Evolutionary conservation across 305 asterid genomes (phyloP), one percentile per base, ranked within the genome.

Genomic region (Rubia balearica): DNA sequence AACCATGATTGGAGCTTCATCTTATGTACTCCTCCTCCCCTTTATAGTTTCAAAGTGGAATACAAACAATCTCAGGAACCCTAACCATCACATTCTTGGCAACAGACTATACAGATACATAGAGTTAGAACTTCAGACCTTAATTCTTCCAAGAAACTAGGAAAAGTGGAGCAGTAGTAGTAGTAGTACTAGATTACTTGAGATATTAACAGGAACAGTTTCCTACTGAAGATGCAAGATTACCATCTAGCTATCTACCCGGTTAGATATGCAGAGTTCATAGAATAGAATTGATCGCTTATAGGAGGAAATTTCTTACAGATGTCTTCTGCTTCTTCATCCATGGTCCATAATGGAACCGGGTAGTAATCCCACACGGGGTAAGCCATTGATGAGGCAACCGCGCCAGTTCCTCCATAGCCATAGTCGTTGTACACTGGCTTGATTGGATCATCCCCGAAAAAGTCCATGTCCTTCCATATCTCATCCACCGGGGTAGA

Each of bases 401-500:
- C 62, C 8, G 62, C 62, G 19, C 62, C 62, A 27, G 62, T 51
- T 51, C 59, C 62, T 49, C 64, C 68, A 16, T 60, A 70, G 46
- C 65, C 61, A 70, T 38, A 64, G 22, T 70, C 76, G 55, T 53
- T 62, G 53, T 6, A 70, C 27, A 73, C 69, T 1, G 76, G 81
- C 46, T 74, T 69, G 36, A 61, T 78, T 2, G 49, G 40, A n/a
- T 75, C 71, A 49, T 71, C 81, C 51, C 78, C 82, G 6, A 74
- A 75, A 17, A 73, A 68, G 57, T 75, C 83, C 67, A 84, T 79
- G 40, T 84, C 88, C 60, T 81, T 79, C 88, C 88, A 84, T 60
- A 84, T 79, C 61, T 93, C 97, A 75, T 93, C 98, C 89, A 88
- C 78, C 27, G 36, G 36, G 36, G 5, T 33, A 4, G 97, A 85